A percentile compares a stretch with the other conserved stretches of the same genome.
phyloP scores from a whole-genome alignment of 768 basidiomycete genomes.

The Collybia sordida region DNA sequence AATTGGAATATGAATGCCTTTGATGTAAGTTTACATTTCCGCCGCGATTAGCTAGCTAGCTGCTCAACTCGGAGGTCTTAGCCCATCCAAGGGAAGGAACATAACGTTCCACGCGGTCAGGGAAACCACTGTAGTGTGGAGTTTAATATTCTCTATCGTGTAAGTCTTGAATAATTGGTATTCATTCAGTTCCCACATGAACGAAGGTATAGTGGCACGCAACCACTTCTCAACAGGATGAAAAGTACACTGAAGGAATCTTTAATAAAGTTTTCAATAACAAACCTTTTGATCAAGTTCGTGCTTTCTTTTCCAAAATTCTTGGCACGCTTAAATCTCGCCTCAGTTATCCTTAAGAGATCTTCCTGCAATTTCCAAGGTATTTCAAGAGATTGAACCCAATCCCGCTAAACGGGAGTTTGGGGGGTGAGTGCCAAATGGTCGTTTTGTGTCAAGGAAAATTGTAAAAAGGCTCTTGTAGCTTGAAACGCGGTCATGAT shows the following conservation, averaged over 20 bases:
- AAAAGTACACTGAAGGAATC: constrained; percentile 46
- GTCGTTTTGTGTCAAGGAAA: not conserved
- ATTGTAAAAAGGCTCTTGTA: constrained; percentile 12
- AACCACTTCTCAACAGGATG: constrained; percentile 45
- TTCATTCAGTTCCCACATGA: not conserved
- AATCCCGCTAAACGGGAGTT: constrained; percentile 44
- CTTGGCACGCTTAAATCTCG: not conserved
- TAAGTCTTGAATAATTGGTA: constrained; percentile 15
- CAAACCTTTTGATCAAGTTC: constrained; percentile 35
- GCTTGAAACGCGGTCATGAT: constrained; percentile 43
- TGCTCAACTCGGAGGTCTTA: constrained; percentile 6
- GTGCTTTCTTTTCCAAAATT: not conserved
- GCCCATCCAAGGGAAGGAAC: constrained; percentile 35
- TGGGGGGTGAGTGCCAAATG: constrained; percentile 31
- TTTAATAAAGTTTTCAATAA: constrained; percentile 41
- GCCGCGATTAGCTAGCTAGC: not conserved
- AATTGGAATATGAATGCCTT: constrained; percentile 51
- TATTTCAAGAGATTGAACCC: constrained; percentile 14
- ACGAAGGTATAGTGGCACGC: constrained; percentile 52
- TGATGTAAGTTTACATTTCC: constrained; percentile 21
- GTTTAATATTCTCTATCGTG: constrained; percentile 55
- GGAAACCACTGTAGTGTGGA: constrained; percentile 72
- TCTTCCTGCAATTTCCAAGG: constrained; percentile 16
- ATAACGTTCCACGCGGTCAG: constrained; percentile 43
- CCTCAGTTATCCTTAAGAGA: constrained; percentile 25